Evolutionary conservation across 352 stramenopile genomes (phyloP), one percentile per base, ranked within the genome.

Genomic region (Phytophthora cajani): DNA sequence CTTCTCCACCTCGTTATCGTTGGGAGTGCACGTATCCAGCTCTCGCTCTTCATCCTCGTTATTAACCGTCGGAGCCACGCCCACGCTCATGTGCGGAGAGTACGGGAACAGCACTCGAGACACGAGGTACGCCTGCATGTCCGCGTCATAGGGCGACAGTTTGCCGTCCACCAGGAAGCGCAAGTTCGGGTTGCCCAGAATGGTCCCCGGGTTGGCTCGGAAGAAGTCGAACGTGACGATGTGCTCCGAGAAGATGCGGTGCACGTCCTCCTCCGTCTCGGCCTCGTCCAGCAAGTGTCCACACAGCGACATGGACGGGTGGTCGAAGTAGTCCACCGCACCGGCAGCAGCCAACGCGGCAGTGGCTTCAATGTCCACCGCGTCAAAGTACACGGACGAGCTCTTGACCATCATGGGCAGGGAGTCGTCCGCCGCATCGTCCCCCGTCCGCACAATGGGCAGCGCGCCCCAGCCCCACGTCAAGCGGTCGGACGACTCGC

Each of bases 311-410:
- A 94, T 88, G 23, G 76, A 88, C 12, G 85, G 86, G 11, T 84
- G 78, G 33, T 88, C 77, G 74, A 64, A 61, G 27, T 70, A 66
- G 38, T 59, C 57, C 1, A 49, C 58, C 21, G 40, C 42, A 21
- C 23, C 17, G 11, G 47, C 40, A 55, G 52, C 38, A 11, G 40
- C 46, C 44, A 30, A 23, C 5, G 66, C 44, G 5, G 33, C 42
- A 21, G 62, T 76, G 36, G 32, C 71, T 55, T 74, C 75, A 64
- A 71, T 72, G 32, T 93, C 85, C 23, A 95, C 76, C 0, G 85
- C 87, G 61, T 94, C 86, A 77, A 94, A 95, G 58, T 94, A 95
- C 1, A 95, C 69, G 0, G 85, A 92, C 8, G 79, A 78, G 46
- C 74, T 90, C 66, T 94, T 92, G 36, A 85, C 73, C 78, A 94